A percentile compares a stretch with the other conserved stretches of the same genome.
phyloP scores from a whole-genome alignment of 768 basidiomycete species.

The Scleroderma bovista region DNA sequence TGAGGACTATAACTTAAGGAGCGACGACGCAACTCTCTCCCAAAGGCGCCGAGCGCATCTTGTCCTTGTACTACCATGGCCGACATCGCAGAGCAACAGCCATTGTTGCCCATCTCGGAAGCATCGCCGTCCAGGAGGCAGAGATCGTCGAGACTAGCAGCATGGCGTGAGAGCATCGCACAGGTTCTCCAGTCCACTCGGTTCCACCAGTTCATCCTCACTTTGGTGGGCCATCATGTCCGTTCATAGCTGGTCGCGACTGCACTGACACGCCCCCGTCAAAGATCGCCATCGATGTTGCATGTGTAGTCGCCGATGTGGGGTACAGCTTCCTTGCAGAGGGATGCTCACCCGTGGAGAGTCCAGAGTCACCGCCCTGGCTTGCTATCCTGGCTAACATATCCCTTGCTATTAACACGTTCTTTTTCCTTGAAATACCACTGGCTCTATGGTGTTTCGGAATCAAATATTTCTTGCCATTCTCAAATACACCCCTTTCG shows the following conservation, averaged over 20 bases:
- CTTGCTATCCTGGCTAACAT: slow-evolving; percentile 55
- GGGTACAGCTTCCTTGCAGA: slow-evolving; percentile 59
- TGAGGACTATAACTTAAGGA: not conserved
- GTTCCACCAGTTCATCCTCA: slow-evolving; percentile 54
- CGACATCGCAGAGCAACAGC: slow-evolving; percentile 41
- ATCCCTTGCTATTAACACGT: slow-evolving; percentile 61
- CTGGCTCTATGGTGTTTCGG: slow-evolving; percentile 65
- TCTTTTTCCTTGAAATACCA: slow-evolving; percentile 79
- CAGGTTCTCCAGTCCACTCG: slow-evolving; percentile 45
- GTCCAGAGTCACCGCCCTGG: slow-evolving; percentile 49
- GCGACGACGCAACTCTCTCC: not conserved
- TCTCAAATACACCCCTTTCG: slow-evolving; percentile 48
- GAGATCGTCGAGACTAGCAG: not conserved
- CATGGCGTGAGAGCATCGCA: slow-evolving; percentile 35
- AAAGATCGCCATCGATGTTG: slow-evolving; percentile 59
- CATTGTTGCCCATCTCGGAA: slow-evolving; percentile 35
- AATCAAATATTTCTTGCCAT: slow-evolving; percentile 54
- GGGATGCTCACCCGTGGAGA: slow-evolving; percentile 39
- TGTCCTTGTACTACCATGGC: slow-evolving; percentile 27
- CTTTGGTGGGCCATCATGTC: slow-evolving; percentile 41
- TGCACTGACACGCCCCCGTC: slow-evolving; percentile 2
- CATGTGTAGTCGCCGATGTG: slow-evolving; percentile 69
- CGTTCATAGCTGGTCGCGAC: slow-evolving; percentile 13
- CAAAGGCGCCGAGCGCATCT: slow-evolving; percentile 7
- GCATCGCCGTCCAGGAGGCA: slow-evolving; percentile 4